Conservation (phyloP, 257 asterid genomes). For the Scutellaria baicalensis region DNA sequence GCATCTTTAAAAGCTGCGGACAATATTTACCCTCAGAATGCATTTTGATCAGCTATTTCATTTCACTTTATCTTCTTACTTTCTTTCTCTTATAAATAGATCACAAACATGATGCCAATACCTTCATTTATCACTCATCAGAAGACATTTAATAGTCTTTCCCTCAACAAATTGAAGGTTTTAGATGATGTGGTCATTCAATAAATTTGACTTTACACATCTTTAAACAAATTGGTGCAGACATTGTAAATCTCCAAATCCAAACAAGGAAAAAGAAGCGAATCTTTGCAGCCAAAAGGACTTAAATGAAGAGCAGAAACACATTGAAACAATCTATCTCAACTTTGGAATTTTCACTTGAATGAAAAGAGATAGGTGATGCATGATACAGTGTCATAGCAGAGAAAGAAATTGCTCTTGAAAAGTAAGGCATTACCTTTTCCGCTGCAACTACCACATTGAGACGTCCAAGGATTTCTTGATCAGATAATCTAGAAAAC, state of each 20-base stretch:
- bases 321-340: not conserved
- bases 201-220: not conserved
- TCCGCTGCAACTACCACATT: constrained; percentile 92
- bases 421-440: constrained; percentile 37
- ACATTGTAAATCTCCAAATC: not conserved
- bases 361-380: not conserved
- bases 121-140: not conserved
- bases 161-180: not conserved
- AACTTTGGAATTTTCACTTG: not conserved
- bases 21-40: not conserved
- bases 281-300: constrained; percentile 4
- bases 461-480: constrained; percentile 96
- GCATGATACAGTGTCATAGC: not conserved
- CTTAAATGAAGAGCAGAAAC: not conserved
- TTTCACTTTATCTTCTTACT: not conserved
- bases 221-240: not conserved
- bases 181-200: not conserved
- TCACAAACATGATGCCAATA: not conserved
- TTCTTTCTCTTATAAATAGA: not conserved
- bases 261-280: not conserved
- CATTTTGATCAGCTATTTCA: not conserved
- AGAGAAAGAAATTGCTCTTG: not conserved
- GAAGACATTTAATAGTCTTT: not conserved
- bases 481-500: constrained; percentile 82
- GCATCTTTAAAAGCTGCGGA: not conserved